Conservation (phyloP, 331 rosid species). For the Erythrophleum ivorense region DNA sequence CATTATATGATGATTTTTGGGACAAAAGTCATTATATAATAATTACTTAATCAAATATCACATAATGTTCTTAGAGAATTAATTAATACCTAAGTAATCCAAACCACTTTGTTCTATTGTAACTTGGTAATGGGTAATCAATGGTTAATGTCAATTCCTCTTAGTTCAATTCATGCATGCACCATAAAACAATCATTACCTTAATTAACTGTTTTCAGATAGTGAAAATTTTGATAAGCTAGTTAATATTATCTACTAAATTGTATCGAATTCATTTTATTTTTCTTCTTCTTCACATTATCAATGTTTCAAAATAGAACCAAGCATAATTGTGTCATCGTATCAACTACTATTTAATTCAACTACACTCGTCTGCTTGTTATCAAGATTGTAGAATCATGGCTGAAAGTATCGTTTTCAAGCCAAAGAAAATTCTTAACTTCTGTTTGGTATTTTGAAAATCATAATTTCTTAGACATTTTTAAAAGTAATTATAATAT, state of each 20-base stretch:
- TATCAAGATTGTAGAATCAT: too few relatives aligned
- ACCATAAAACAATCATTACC: not conserved
- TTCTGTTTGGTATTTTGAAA: too few relatives aligned
- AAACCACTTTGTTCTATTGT: not conserved
- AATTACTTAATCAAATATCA: not conserved
- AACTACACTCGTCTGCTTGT: too few relatives aligned
- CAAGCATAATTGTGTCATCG: too few relatives aligned
- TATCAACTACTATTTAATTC: too few relatives aligned
- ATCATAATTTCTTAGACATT: too few relatives aligned
- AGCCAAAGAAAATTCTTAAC: too few relatives aligned
- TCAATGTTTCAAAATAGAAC: too few relatives aligned
- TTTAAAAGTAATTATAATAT: too few relatives aligned
- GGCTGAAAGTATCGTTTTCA: too few relatives aligned
- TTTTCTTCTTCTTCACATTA: not conserved
- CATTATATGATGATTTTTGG: not conserved
- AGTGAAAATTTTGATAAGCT: not conserved
- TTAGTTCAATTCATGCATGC: not conserved
- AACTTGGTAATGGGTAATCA: not conserved
- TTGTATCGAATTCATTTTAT: not conserved
- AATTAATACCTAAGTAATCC: not conserved
- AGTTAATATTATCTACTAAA: not conserved
- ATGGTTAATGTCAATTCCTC: not conserved
- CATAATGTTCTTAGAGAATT: not conserved
- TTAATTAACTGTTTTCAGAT: not conserved
- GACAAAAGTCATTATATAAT: not conserved